These are phyloP conservation scores for Trichoderma lentiforme DNA, from an alignment of 2,329 filamentous ascomycete genomes.

Conservation along the genomic window DNA sequence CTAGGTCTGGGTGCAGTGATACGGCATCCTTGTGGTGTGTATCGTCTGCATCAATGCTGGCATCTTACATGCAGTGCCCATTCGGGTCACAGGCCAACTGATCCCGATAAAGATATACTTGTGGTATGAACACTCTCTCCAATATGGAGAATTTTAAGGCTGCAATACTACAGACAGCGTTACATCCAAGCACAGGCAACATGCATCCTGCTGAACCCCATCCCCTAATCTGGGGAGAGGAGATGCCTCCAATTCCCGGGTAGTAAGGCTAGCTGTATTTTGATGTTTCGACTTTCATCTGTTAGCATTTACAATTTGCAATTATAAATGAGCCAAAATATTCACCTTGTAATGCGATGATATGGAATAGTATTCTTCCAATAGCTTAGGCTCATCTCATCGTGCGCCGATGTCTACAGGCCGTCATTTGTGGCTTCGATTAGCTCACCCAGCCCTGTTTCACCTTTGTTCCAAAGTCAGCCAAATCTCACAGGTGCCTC, in stretches of 20 bases:
- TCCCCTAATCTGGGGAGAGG: background rate
- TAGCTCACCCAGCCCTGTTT: background rate
- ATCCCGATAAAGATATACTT: background rate
- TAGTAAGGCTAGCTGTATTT: background rate
- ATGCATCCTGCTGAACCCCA: background rate
- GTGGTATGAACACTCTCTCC: background rate
- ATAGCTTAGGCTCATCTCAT: background rate
- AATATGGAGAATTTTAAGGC: background rate
- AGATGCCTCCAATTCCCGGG: background rate
- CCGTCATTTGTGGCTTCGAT: background rate
- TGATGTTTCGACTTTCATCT: background rate
- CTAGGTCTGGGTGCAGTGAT: background rate
- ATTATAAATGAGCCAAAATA: background rate
- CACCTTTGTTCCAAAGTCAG: background rate
- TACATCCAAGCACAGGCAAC: background rate
- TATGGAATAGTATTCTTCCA: background rate
- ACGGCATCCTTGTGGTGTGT: background rate
- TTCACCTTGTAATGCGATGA: background rate
- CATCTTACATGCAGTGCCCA: background rate
- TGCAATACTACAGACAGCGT: background rate
- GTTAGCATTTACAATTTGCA: background rate
- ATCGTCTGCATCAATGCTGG: background rate
- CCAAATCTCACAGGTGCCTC: background rate
- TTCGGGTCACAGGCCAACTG: background rate
- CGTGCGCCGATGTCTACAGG: background rate